These are phyloP conservation scores for Conidiobolus incongruus DNA, from an alignment of 371 early-diverging fungal genomes.

Conservation along the genomic window DNA sequence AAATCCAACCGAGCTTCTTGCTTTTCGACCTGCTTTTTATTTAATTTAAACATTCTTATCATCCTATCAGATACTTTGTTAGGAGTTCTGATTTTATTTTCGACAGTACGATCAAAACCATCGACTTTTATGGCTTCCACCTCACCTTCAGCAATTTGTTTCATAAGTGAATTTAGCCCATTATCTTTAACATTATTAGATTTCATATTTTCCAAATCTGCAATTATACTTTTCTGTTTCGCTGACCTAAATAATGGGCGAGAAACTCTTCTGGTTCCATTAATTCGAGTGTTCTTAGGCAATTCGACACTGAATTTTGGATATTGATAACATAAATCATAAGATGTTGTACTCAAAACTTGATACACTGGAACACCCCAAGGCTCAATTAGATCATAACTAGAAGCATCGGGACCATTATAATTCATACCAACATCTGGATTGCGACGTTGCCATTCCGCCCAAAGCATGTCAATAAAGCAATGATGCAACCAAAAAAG, in stretches of 20 bases:
- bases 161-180: background rate
- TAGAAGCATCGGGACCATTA: background rate
- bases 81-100: background rate
- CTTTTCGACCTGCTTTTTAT: background rate
- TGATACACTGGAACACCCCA: background rate
- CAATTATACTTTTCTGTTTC: background rate
- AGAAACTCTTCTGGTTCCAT: background rate
- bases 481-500: conserved; percentile 30
- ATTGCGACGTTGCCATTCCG: conserved; percentile 14
- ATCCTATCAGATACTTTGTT: background rate
- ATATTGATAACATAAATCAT: background rate
- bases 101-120: background rate
- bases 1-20: background rate
- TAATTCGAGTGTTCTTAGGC: background rate
- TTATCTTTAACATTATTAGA: background rate
- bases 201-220: background rate
- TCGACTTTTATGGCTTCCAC: background rate
- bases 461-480: conserved; percentile 26
- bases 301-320: background rate
- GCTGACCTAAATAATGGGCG: background rate
- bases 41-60: background rate
- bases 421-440: background rate
- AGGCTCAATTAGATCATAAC: background rate
- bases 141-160: background rate
- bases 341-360: too few species aligned